phyloP scores from a whole-genome alignment of 1,284 basidiomycete species.

The Trametes pubescens region DNA sequence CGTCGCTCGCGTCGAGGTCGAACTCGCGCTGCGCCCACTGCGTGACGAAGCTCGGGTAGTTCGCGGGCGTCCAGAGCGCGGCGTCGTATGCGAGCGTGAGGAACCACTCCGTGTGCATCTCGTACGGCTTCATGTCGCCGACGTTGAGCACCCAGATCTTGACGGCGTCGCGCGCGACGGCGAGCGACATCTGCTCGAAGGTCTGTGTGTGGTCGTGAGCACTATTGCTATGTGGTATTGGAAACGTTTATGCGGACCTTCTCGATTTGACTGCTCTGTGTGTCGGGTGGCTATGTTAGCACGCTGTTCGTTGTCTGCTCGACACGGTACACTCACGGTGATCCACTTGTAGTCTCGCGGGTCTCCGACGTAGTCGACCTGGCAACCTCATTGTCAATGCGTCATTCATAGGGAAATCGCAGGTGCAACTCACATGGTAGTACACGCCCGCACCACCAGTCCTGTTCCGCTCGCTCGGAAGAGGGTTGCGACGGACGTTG shows the following conservation, averaged over 20 bases:
- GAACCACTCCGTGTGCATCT: conserved; percentile 77
- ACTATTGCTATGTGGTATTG: background rate
- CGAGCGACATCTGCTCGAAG: conserved; percentile 68
- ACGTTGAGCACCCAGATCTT: conserved; percentile 71
- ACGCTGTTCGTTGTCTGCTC: background rate
- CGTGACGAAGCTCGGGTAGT: conserved; percentile 60
- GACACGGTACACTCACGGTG: conserved; percentile 46
- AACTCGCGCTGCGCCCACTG: conserved; percentile 75
- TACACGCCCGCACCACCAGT: conserved; percentile 74
- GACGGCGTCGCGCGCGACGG: conserved; percentile 61
- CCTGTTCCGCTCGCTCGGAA: conserved; percentile 58
- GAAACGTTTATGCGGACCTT: conserved; percentile 32
- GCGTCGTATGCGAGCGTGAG: conserved; percentile 71
- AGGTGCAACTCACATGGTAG: conserved; percentile 59
- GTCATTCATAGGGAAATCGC: background rate
- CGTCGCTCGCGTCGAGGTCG: conserved; percentile 50
- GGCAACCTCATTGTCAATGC: background rate
- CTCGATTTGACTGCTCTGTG: conserved; percentile 38
- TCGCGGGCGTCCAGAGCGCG: conserved; percentile 58
- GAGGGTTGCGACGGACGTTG: conserved; percentile 65
- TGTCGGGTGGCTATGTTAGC: background rate
- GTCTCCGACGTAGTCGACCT: conserved; percentile 54
- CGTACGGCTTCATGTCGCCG: conserved; percentile 79
- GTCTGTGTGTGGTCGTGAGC: conserved; percentile 44
- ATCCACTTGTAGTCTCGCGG: conserved; percentile 72